Percentiles rank a stretch among this genome's conserved stretches.
phyloP scores from a whole-genome alignment of 495 filamentous ascomycete species.

The Aspergillus taichungensis region DNA sequence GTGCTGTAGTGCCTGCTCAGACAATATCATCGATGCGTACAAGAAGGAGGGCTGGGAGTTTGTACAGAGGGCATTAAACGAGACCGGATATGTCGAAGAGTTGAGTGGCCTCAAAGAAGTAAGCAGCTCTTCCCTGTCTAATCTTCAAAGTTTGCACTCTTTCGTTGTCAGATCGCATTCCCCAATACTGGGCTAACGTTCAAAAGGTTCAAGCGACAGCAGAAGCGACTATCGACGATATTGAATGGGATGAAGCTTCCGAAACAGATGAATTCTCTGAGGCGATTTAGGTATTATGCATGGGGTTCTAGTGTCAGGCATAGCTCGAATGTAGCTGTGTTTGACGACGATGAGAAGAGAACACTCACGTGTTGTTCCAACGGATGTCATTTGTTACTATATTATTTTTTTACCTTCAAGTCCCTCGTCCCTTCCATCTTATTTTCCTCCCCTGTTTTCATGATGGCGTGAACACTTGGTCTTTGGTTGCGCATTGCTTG shows the following conservation, averaged over 20 bases:
- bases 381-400: too few relatives aligned
- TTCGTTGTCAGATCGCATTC: not conserved
- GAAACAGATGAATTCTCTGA: constrained; percentile 26
- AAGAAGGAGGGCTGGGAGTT: constrained; percentile 73
- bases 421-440: not conserved
- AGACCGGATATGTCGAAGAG: constrained; percentile 82
- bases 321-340: not conserved
- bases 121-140: constrained; percentile 1
- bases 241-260: constrained; percentile 53
- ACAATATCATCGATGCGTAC: constrained; percentile 64
- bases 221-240: constrained; percentile 53
- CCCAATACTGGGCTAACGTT: constrained; percentile 15
- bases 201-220: constrained; percentile 62
- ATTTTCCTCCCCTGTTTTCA: not conserved
- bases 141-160: not conserved
- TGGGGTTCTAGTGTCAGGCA: not conserved
- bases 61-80: constrained; percentile 74
- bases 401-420: not conserved
- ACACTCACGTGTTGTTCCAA: too few relatives aligned
- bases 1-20: constrained; percentile 87
- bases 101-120: constrained; percentile 88
- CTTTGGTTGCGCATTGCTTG: constrained; percentile 13
- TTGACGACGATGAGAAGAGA: too few relatives aligned
- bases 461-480: not conserved
- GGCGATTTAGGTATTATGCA: constrained; percentile 20